Evolutionary conservation across 768 basidiomycete genomes (phyloP), one percentile per base, ranked within the genome.

Genomic region (Suillus cothurnatus): DNA sequence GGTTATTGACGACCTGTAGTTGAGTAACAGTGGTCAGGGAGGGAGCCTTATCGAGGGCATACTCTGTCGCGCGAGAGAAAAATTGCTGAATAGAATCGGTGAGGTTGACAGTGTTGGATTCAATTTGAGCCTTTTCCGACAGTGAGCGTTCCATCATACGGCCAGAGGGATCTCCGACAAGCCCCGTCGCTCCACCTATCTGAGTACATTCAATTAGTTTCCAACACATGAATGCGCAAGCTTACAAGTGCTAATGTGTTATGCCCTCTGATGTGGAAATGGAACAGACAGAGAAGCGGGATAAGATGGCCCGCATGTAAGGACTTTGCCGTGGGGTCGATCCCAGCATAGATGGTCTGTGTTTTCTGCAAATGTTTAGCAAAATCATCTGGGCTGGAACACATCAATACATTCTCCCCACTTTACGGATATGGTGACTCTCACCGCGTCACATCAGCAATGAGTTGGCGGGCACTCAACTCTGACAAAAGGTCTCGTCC

Each of bases 121-220:
- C 81, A 4, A 95, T 85, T 60, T 86, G 82, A 12, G 83, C 76
- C 15, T 77, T 75, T 41, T 88, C 82, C 6, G 94, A 85, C 4
- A 87, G 82, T 62, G 88, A 85, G 26, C 97, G 88, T 77, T 97
- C 97, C 0, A 86, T 86, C 6, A 85, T 83, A 41, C 96, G 85
- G 2, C 97, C 97, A 5, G 96, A 97, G 9, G 97, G 97, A 73
- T 99, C 97, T 7, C 97, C 97, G 53, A 99, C 90, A n/a, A 91
- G 88, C 11, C 95, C 97, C 0, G 97, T 99, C 11, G 95, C 96
- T 1, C 95, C 95, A 38, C 97, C 97, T 74, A 98, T 92, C 97
- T 99, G 72, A 39, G 14, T 15, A n/a, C 45, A 58, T 31, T 67
- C 58, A 62, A 34, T 31, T 12, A 19, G 31, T 28, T 41, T 59